A percentile compares a stretch with the other conserved stretches of the same genome.
phyloP scores from a whole-genome alignment of 2,329 filamentous ascomycete genomes.

The Mycosphaerella arachidis region DNA sequence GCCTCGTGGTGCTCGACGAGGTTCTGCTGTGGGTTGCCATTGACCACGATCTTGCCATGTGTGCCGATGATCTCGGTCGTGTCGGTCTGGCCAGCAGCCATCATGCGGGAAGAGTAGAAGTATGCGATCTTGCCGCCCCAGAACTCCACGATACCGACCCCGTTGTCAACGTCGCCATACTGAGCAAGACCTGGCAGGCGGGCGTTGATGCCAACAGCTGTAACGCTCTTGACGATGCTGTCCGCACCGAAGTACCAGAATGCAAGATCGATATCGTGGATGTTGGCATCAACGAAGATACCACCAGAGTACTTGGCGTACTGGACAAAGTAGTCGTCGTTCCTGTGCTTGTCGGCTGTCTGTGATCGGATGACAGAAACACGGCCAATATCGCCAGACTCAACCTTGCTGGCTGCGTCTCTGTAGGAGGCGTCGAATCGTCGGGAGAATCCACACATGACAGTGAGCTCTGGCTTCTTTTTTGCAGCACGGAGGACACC shows the following conservation, averaged over 20 bases:
- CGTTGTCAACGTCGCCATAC: constrained; percentile 59
- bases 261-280: constrained; percentile 65
- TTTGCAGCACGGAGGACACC: constrained; percentile 55
- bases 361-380: constrained; percentile 60
- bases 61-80: constrained; percentile 65
- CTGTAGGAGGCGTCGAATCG: constrained; percentile 64
- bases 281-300: constrained; percentile 67
- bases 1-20: constrained; percentile 54
- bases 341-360: constrained; percentile 63
- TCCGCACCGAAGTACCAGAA: constrained; percentile 60
- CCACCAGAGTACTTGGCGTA: constrained; percentile 63
- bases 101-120: constrained; percentile 62
- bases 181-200: constrained; percentile 55
- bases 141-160: constrained; percentile 62
- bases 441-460: constrained; percentile 63
- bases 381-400: constrained; percentile 54
- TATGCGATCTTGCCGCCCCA: constrained; percentile 60
- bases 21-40: constrained; percentile 53
- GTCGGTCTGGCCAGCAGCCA: constrained; percentile 64
- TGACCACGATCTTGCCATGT: constrained; percentile 58
- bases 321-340: constrained; percentile 62
- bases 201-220: constrained; percentile 55
- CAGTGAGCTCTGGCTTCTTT: constrained; percentile 56
- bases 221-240: constrained; percentile 52
- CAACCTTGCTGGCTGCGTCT: constrained; percentile 52